A percentile compares a stretch with the other conserved stretches of the same genome.
Conservation (phyloP, 2,329 filamentous ascomycete genomes). For the Macroventuria anomochaeta region DNA sequence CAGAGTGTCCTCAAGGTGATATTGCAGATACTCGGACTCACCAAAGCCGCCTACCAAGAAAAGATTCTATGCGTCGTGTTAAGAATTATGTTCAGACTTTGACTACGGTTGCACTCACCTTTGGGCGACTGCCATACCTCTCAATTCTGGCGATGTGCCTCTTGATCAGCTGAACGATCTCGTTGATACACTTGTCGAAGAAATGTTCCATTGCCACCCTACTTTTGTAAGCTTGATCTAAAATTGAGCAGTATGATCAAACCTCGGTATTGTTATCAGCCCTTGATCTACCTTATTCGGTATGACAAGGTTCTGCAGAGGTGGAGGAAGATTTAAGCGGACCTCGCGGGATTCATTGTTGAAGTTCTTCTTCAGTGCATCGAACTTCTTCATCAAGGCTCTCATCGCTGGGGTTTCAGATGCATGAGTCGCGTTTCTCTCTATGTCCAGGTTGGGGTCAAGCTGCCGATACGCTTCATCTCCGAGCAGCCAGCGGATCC, state of each 20-base stretch:
- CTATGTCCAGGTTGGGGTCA: slow-evolving; percentile 22
- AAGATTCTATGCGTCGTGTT: slow-evolving; percentile 19
- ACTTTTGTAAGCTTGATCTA: background rate
- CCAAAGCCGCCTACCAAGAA: slow-evolving; percentile 31
- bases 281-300: slow-evolving; percentile 24
- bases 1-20: slow-evolving; percentile 20
- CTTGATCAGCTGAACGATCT: slow-evolving; percentile 28
- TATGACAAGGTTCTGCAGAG: slow-evolving; percentile 23
- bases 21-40: slow-evolving; percentile 22
- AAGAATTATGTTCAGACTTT: background rate
- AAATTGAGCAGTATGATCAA: background rate
- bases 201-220: slow-evolving; percentile 28
- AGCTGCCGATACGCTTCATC: slow-evolving; percentile 26
- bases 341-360: slow-evolving; percentile 15
- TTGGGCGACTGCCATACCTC: slow-evolving; percentile 14
- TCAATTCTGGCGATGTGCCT: slow-evolving; percentile 29
- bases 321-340: slow-evolving; percentile 28
- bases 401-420: slow-evolving; percentile 29
- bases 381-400: slow-evolving; percentile 29
- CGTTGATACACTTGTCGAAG: slow-evolving; percentile 30
- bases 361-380: slow-evolving; percentile 26
- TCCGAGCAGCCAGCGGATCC: slow-evolving; percentile 29
- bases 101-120: slow-evolving; percentile 10
- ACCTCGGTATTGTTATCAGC: slow-evolving; percentile 22
- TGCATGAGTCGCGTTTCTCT: slow-evolving; percentile 26